Percentiles rank a stretch among this genome's conserved stretches.
These are phyloP conservation scores for Yarrowia yakushimensis DNA, from an alignment of 805 yeast genomes.

Conservation along the genomic window DNA sequence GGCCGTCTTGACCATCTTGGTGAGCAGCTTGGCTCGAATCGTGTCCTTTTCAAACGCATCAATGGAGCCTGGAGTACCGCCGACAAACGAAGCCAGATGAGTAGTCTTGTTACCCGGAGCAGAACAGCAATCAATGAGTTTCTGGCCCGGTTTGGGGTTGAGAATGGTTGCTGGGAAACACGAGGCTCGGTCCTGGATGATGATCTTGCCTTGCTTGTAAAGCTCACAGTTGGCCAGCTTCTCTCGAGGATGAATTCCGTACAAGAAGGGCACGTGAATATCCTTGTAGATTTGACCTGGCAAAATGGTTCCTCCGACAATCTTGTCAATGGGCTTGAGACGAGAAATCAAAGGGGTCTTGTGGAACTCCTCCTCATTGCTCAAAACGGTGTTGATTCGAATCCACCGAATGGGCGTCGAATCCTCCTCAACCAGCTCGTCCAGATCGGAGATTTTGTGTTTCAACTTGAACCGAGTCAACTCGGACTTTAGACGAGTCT, in stretches of 20 bases:
- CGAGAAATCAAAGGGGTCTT: conserved; percentile 42
- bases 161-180: conserved; percentile 92
- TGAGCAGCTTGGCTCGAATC: conserved; percentile 63
- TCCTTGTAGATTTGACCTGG: conserved; percentile 70
- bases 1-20: conserved; percentile 76
- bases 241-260: conserved; percentile 77
- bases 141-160: conserved; percentile 55
- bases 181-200: conserved; percentile 94
- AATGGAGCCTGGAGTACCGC: conserved; percentile 42
- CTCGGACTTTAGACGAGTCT: conserved; percentile 80
- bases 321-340: conserved; percentile 46
- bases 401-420: conserved; percentile 48
- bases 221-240: conserved; percentile 63
- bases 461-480: conserved; percentile 71
- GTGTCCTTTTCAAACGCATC: conserved; percentile 86
- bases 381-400: conserved; percentile 56
- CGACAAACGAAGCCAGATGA: conserved; percentile 70
- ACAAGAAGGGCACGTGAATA: conserved; percentile 66
- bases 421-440: conserved; percentile 44
- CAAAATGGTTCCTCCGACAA: conserved; percentile 41
- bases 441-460: conserved; percentile 56
- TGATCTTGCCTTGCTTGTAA: conserved; percentile 71
- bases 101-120: conserved; percentile 99
- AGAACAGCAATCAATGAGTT: conserved; percentile 88
- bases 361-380: conserved; percentile 38